Evolutionary conservation across 208 protist species (phyloP).

Genomic region (Leishmania lainsoni): DNA sequence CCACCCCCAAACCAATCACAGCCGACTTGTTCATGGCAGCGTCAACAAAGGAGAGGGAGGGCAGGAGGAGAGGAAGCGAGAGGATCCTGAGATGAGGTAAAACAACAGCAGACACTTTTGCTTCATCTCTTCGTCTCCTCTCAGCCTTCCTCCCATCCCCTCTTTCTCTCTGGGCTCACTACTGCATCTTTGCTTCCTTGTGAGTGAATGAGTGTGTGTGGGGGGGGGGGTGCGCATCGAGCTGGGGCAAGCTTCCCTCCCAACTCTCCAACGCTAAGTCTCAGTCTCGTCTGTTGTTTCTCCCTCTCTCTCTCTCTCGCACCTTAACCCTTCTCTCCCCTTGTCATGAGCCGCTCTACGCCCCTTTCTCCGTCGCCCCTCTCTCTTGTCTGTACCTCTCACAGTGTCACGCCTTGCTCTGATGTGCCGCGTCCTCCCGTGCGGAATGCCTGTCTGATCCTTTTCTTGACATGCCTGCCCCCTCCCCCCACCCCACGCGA

Average conservation of each 20-base stretch:
- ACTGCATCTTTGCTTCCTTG: not conserved
- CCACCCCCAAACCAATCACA: not conserved
- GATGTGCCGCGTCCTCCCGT: too few relatives aligned
- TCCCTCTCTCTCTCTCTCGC: not conserved
- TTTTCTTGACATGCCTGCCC: not conserved
- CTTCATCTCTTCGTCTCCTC: not conserved
- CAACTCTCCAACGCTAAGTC: not conserved
- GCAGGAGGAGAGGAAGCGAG: not conserved
- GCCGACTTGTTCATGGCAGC: not conserved
- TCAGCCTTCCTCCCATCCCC: not conserved
- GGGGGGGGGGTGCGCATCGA: not conserved
- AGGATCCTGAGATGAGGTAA: not conserved
- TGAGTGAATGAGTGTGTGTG: not conserved
- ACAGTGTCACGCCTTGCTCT: too few relatives aligned
- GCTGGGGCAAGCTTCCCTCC: not conserved
- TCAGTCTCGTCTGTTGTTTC: not conserved
- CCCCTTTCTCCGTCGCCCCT: not conserved
- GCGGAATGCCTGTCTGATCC: not conserved
- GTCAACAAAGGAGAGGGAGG: not conserved
- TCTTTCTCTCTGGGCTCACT: not conserved
- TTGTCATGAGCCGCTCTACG: not conserved
- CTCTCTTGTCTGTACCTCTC: not conserved
- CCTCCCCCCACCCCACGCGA: too few relatives aligned
- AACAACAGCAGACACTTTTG: slow-evolving; percentile 12
- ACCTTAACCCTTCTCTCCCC: not conserved